Conservation (phyloP, 345 rosid species). For the Gossypium turneri region DNA sequence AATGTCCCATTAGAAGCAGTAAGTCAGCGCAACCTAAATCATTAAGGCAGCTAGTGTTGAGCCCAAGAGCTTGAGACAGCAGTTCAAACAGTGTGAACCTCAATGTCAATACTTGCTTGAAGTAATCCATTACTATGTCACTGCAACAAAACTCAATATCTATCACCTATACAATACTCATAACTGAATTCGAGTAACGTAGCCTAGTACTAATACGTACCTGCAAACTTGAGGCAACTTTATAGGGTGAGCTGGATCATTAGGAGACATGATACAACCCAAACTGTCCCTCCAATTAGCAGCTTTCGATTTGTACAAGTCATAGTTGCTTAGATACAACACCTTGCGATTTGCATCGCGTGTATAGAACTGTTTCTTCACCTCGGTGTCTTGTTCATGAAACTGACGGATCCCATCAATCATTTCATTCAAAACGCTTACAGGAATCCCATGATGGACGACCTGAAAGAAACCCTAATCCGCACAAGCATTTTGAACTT, state of each 20-base stretch:
- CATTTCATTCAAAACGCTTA: slow-evolving; percentile 26
- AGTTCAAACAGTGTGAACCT: slow-evolving; percentile 30
- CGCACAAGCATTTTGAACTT: slow-evolving; percentile 31
- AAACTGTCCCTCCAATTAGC: slow-evolving; percentile 50
- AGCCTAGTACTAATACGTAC: slow-evolving; percentile 11
- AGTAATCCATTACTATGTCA: slow-evolving; percentile 34
- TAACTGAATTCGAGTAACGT: not conserved
- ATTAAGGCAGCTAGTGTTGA: slow-evolving; percentile 26
- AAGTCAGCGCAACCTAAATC: slow-evolving; percentile 26
- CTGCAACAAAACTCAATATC: slow-evolving; percentile 12
- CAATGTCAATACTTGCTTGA: slow-evolving; percentile 27
- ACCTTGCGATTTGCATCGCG: slow-evolving; percentile 22
- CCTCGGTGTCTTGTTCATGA: slow-evolving; percentile 34
- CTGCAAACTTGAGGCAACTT: slow-evolving; percentile 50
- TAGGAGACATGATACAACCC: slow-evolving; percentile 31
- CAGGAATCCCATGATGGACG: slow-evolving; percentile 46
- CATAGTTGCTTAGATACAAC: slow-evolving; percentile 33
- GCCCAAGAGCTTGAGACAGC: slow-evolving; percentile 43
- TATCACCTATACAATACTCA: no score
- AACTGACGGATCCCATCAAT: slow-evolving; percentile 31
- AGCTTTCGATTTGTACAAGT: slow-evolving; percentile 24
- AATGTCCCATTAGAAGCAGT: slow-evolving; percentile 28
- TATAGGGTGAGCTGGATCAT: slow-evolving; percentile 26
- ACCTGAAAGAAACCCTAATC: slow-evolving; percentile 49
- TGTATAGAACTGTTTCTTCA: slow-evolving; percentile 35